Base-by-base conservation (phyloP, 1,139 yeast species). In the Williopsis jadinii region DNA sequence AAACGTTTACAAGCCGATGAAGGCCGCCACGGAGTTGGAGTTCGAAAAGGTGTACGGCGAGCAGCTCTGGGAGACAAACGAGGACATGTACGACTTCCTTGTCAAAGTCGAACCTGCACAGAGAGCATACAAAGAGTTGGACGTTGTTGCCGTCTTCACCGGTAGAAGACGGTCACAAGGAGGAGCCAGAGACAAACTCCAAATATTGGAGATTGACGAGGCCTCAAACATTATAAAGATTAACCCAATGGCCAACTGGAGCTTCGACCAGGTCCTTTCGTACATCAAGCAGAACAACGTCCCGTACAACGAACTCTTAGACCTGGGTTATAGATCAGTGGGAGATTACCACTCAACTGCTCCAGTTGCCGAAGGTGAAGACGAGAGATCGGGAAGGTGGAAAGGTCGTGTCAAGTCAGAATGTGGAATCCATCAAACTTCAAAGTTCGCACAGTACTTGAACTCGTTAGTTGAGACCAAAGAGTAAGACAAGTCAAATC, bases 331-430 rank as follows among this genome's bases (percentile, higher is more conserved):
- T 63, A 81, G 88, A 55, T 84, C 95, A 0, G 75, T 92, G 15
- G 98, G 98, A 1, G 98, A 92, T 63, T 92, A 92, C 78, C 98
- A 92, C 62, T 85, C 95, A 1, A 92, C 98, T 0, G 78, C 66
- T 33, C 97, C 97, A 1, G 95, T 87, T 10, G 76, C 69, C 10
- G 96, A 84, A 37, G 95, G 94, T 5, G 97, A 87, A 58, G 97
- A 90, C 59, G 98, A 92, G 60, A 75, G 98, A 52, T 79, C 95
- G 28, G 98, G 98, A 1, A 75, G 98, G 55, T 92, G 98, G 98
- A 84, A 84, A 68, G 97, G 97, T 2, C 76, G 83, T 60, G 73
- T 79, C 5, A 92, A 92, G 67, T 87, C 96, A 1, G 98, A 92
- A 60, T 92, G 98, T 64, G 98, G 98, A 2, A 88, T 92, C 43